phyloP scores from a whole-genome alignment of 805 yeast species.

The Barnettozyma siamensis region DNA sequence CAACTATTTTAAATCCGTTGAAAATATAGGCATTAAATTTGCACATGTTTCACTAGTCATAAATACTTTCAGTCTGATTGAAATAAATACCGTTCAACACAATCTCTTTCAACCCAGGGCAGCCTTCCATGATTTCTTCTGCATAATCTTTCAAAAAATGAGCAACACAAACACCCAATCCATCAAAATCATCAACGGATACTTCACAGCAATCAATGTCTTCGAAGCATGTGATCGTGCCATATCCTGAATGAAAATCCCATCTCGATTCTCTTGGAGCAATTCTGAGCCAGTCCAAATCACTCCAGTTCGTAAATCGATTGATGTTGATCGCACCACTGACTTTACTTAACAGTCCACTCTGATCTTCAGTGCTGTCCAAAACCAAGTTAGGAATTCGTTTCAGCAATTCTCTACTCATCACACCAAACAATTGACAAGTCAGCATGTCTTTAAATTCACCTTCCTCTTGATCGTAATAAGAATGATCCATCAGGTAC shows the following conservation, averaged over 20 bases:
- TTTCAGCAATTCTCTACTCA: conserved; percentile 38
- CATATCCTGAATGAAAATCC: conserved; percentile 43
- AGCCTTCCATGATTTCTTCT: conserved; percentile 25
- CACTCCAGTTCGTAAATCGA: conserved; percentile 13
- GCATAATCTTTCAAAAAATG: conserved; percentile 45
- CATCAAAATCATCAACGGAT: conserved; percentile 37
- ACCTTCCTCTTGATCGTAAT: conserved; percentile 41
- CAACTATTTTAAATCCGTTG: too few species aligned
- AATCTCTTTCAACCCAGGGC: conserved; percentile 32
- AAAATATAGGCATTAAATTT: too few species aligned
- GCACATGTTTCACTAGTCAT: too few species aligned
- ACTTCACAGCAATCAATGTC: conserved; percentile 35
- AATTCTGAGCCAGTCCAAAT: conserved; percentile 25
- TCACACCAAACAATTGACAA: conserved; percentile 48
- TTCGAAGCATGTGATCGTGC: conserved; percentile 34
- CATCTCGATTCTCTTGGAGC: conserved; percentile 35
- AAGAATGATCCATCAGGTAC: conserved; percentile 58
- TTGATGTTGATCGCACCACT: neutral
- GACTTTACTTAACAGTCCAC: neutral
- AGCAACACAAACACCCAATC: conserved; percentile 35
- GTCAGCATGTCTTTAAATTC: conserved; percentile 57
- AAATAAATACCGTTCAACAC: conserved; percentile 40
- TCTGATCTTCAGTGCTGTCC: neutral
- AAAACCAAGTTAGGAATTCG: conserved; percentile 21
- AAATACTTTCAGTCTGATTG: conserved; percentile 21